Percentiles rank a stretch among this genome's conserved stretches.
Evolutionary conservation across 2,329 filamentous ascomycete genomes (phyloP).

Genomic region (Apiospora hydei): DNA sequence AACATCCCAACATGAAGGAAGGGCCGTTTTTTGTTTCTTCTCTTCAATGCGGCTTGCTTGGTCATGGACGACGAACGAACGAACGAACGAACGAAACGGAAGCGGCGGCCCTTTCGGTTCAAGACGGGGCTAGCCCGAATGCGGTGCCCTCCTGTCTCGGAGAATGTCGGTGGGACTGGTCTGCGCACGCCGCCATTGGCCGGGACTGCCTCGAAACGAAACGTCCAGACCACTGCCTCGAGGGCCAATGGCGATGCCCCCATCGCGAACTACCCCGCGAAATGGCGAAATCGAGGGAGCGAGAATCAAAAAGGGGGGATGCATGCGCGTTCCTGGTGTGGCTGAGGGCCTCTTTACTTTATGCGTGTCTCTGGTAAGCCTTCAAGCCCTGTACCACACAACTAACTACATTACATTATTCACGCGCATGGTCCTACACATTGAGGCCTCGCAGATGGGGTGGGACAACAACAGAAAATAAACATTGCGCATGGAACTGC

Average conservation of each 20-base stretch:
- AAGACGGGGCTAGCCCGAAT: conserved; percentile 21
- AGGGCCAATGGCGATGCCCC: conserved; percentile 1
- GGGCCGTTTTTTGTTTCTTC: conserved; percentile 1
- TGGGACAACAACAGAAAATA: background rate
- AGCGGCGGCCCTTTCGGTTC: conserved; percentile 9
- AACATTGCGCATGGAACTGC: background rate
- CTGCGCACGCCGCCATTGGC: conserved; percentile 21
- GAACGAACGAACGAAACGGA: conserved; percentile 10
- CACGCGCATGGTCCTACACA: background rate
- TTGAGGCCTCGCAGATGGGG: conserved; percentile 1
- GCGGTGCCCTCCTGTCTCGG: conserved; percentile 21
- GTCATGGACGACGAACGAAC: background rate
- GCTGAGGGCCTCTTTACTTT: conserved; percentile 20
- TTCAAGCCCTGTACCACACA: background rate
- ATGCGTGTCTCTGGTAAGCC: conserved; percentile 19
- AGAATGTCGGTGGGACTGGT: conserved; percentile 4
- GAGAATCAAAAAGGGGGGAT: background rate
- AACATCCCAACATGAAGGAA: background rate
- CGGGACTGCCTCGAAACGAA: conserved; percentile 18
- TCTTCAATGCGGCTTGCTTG: background rate
- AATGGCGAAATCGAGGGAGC: background rate
- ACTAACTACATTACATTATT: background rate
- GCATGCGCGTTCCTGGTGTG: conserved; percentile 10
- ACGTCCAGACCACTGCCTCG: conserved; percentile 2
- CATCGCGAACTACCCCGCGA: conserved; percentile 22